Evolutionary conservation across 306 rosid genomes (phyloP).

Genomic region (Quercus rubra): DNA sequence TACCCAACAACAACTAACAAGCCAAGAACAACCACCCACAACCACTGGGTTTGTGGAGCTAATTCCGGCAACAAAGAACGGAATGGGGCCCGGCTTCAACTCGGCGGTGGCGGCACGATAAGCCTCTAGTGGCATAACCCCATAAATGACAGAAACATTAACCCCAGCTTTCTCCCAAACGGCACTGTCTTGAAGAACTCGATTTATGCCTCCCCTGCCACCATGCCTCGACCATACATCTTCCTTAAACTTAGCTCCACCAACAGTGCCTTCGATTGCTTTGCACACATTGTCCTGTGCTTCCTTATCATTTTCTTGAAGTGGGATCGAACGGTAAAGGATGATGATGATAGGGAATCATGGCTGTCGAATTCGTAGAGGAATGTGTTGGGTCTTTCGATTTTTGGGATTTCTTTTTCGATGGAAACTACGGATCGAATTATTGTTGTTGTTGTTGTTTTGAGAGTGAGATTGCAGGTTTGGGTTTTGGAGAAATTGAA

Average conservation of each 20-base stretch:
- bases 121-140: slow-evolving; percentile 95
- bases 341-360: slow-evolving; percentile 21
- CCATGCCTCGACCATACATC: slow-evolving; percentile 98
- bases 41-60: slow-evolving; percentile 55
- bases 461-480: neutral
- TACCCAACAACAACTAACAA: too few relatives aligned
- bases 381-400: slow-evolving; percentile 67
- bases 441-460: too few relatives aligned
- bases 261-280: slow-evolving; percentile 72
- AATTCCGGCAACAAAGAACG: slow-evolving; percentile 82
- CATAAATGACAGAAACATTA: slow-evolving; percentile 87
- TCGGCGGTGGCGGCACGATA: slow-evolving; percentile 84
- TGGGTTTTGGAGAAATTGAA: neutral
- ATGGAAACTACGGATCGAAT: slow-evolving; percentile 41
- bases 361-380: slow-evolving; percentile 46
- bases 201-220: slow-evolving; percentile 85
- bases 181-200: slow-evolving; percentile 88
- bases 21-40: too few relatives aligned
- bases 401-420: slow-evolving; percentile 78
- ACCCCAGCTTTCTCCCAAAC: slow-evolving; percentile 96
- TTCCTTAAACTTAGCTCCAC: slow-evolving; percentile 71
- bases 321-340: slow-evolving; percentile 57
- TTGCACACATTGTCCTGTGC: slow-evolving; percentile 80
- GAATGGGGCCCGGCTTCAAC: slow-evolving; percentile 79
- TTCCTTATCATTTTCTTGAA: slow-evolving; percentile 98